These are phyloP conservation scores for Pulveroboletus sp. DNA, from an alignment of 768 basidiomycete species.

Conservation along the genomic window DNA sequence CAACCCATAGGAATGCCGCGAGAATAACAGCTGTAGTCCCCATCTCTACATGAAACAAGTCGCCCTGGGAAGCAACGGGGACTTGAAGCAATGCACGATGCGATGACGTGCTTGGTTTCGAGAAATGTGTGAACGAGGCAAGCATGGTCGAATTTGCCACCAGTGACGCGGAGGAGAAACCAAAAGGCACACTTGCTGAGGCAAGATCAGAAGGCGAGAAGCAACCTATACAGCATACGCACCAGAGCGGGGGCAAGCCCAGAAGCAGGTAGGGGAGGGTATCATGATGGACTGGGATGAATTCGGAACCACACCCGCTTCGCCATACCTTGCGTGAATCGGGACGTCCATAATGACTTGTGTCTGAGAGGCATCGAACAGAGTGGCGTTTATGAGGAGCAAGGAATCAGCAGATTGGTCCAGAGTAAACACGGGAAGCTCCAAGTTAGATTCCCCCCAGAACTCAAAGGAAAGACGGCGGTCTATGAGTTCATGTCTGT, in stretches of 20 bases:
- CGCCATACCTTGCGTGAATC: constrained; percentile 43
- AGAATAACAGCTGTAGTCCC: constrained; percentile 34
- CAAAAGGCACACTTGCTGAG: constrained; percentile 1
- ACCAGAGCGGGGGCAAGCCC: constrained; percentile 31
- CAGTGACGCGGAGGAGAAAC: constrained; percentile 17
- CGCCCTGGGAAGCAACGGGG: constrained; percentile 33
- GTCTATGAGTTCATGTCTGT: constrained; percentile 41
- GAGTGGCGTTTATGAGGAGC: constrained; percentile 32
- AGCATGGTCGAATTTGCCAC: constrained; percentile 24
- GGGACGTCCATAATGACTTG: constrained; percentile 34
- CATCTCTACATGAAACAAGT: constrained; percentile 33
- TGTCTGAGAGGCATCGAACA: constrained; percentile 1
- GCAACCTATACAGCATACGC: not conserved
- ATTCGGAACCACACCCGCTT: constrained; percentile 16
- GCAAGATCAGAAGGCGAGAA: constrained; percentile 4
- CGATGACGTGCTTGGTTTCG: constrained; percentile 7
- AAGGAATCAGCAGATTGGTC: constrained; percentile 22
- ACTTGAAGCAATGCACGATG: constrained; percentile 17
- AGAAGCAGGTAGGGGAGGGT: constrained; percentile 29
- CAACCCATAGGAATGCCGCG: constrained; percentile 33
- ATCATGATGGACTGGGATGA: constrained; percentile 22
- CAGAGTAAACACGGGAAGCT: constrained; percentile 40
- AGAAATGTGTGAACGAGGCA: constrained; percentile 14
- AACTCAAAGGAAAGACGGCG: constrained; percentile 33
- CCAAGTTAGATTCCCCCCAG: constrained; percentile 39